Evolutionary conservation across 1,284 basidiomycete genomes (phyloP).

Genomic region (Cutaneotrichosporon arboriforme): DNA sequence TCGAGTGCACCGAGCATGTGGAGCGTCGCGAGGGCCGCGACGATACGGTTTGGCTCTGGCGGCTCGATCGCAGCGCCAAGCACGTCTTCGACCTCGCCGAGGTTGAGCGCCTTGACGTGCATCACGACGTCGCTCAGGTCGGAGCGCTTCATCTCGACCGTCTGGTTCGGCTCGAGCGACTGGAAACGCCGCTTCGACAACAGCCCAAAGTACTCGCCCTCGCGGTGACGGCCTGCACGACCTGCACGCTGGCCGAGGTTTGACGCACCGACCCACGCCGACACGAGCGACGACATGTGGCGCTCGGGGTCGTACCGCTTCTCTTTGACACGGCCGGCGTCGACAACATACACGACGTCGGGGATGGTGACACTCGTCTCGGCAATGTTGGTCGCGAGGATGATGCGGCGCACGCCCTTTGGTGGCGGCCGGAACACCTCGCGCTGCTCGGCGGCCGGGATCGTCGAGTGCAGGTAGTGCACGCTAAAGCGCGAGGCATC

Average conservation of each 20-base stretch:
- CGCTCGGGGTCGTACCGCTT: conserved; percentile 83
- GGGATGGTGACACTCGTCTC: conserved; percentile 96
- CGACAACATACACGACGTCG: conserved; percentile 91
- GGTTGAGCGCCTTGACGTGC: conserved; percentile 95
- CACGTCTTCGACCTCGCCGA: conserved; percentile 84
- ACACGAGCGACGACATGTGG: conserved; percentile 79
- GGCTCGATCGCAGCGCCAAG: conserved; percentile 82
- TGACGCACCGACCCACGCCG: conserved; percentile 87
- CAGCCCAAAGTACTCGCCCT: conserved; percentile 88
- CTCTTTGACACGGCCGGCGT: conserved; percentile 84
- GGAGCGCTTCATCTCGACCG: conserved; percentile 94
- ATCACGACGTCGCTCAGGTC: conserved; percentile 87
- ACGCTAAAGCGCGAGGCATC: conserved; percentile 62
- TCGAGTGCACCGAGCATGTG: conserved; percentile 86
- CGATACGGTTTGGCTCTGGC: conserved; percentile 71
- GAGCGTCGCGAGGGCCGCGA: conserved; percentile 73
- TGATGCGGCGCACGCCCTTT: conserved; percentile 72
- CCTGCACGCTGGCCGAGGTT: conserved; percentile 91
- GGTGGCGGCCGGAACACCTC: conserved; percentile 79
- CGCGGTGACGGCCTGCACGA: conserved; percentile 84
- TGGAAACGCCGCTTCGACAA: conserved; percentile 63
- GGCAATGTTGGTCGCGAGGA: conserved; percentile 92
- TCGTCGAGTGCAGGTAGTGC: conserved; percentile 86
- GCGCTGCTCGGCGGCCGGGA: conserved; percentile 86
- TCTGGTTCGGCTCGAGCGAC: conserved; percentile 71